These are phyloP conservation scores for Yamadazyma paraphyllophila DNA, from an alignment of 805 yeast genomes.

Conservation along the genomic window DNA sequence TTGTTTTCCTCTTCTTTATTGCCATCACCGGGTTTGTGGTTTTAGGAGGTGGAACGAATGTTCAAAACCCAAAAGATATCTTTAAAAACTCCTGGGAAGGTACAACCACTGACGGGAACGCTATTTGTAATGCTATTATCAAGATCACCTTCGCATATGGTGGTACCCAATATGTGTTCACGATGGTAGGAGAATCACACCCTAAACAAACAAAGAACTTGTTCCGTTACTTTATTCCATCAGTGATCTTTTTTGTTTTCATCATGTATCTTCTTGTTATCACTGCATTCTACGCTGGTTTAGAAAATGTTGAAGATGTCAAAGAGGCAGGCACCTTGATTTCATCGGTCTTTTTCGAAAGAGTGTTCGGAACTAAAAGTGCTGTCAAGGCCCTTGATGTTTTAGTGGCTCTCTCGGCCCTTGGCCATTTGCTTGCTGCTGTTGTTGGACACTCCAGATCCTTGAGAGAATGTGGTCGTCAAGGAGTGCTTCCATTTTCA, in stretches of 20 bases:
- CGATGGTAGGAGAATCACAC: slow-evolving; percentile 27
- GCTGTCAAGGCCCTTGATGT: slow-evolving; percentile 24
- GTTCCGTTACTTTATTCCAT: slow-evolving; percentile 18
- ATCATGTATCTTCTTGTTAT: slow-evolving; percentile 29
- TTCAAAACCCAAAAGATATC: slow-evolving; percentile 29
- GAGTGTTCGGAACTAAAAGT: slow-evolving; percentile 27
- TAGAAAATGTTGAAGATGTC: slow-evolving; percentile 26
- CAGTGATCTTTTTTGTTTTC: slow-evolving; percentile 28
- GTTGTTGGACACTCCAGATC: slow-evolving; percentile 30
- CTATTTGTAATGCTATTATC: slow-evolving; percentile 43
- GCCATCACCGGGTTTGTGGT: slow-evolving; percentile 35
- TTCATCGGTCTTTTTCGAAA: slow-evolving; percentile 28
- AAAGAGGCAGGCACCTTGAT: slow-evolving; percentile 18
- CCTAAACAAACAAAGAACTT: background rate
- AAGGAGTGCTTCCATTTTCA: slow-evolving; percentile 32
- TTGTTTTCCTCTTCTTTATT: slow-evolving; percentile 31
- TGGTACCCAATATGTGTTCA: slow-evolving; percentile 40
- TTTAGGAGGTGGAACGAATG: slow-evolving; percentile 33
- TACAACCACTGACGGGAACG: slow-evolving; percentile 41
- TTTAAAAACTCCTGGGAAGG: slow-evolving; percentile 40
- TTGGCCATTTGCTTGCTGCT: slow-evolving; percentile 29
- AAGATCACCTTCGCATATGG: slow-evolving; percentile 44
- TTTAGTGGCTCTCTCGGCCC: slow-evolving; percentile 30
- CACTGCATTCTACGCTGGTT: slow-evolving; percentile 31
- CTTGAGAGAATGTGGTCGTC: slow-evolving; percentile 33